Conservation (phyloP, 148 eudicot species). For the Amaranthus cruentus region DNA sequence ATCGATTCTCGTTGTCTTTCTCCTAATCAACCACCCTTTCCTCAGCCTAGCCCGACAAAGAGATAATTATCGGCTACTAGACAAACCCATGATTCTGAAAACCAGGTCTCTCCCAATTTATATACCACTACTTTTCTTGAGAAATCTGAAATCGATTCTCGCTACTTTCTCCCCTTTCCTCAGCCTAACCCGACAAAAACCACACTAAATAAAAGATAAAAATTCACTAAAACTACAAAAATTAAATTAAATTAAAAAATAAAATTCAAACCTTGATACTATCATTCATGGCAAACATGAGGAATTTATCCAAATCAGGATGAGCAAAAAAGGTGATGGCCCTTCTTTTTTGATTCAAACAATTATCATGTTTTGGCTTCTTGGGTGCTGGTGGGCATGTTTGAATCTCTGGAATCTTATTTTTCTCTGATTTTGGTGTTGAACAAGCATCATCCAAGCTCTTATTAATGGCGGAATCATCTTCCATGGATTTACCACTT, state of each 20-base stretch:
- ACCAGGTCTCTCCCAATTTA: no score
- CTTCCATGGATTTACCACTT: neutral
- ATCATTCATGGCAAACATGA: constrained; percentile 34
- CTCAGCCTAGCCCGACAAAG: no score
- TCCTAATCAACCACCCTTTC: no score
- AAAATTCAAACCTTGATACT: constrained; percentile 28
- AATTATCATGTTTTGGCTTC: constrained; percentile 30
- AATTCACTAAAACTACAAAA: neutral
- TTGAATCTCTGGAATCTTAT: constrained; percentile 44
- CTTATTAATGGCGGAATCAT: neutral
- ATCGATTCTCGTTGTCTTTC: no score
- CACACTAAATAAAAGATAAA: neutral
- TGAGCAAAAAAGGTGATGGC: constrained; percentile 45
- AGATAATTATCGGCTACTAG: no score
- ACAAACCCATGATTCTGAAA: no score
- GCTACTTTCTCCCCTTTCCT: no score
- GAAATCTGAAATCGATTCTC: no score
- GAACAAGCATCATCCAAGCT: constrained; percentile 24
- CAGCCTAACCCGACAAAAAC: neutral
- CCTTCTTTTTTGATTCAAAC: constrained; percentile 16
- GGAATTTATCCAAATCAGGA: constrained; percentile 54
- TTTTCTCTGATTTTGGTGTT: constrained; percentile 49
- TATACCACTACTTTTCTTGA: no score
- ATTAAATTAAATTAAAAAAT: neutral
- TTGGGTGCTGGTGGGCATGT: constrained; percentile 63